Percentiles rank a stretch among this genome's conserved stretches.
phyloP scores from a whole-genome alignment of 495 filamentous ascomycete species.

The Penicillium crystallinum region DNA sequence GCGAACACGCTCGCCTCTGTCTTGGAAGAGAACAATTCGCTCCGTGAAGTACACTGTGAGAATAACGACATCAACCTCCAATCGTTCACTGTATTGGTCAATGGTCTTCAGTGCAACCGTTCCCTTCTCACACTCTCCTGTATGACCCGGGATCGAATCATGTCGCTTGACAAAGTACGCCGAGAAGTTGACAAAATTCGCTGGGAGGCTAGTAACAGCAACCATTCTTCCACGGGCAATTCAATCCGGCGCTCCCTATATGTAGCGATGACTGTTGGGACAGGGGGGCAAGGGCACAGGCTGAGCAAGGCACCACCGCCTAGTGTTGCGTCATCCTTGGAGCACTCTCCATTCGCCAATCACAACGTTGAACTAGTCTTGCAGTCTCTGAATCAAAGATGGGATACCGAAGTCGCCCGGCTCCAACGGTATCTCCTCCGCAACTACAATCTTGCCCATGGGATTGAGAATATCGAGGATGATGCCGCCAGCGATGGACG shows the following conservation, averaged over 20 bases:
- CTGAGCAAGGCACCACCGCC: slow-evolving; percentile 30
- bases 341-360: slow-evolving; percentile 28
- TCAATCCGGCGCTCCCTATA: slow-evolving; percentile 46
- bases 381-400: slow-evolving; percentile 53
- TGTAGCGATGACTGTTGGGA: slow-evolving; percentile 33
- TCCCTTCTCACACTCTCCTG: slow-evolving; percentile 59
- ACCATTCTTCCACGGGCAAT: slow-evolving; percentile 31
- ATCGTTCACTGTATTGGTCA: slow-evolving; percentile 72
- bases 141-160: slow-evolving; percentile 58
- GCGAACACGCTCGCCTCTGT: slow-evolving; percentile 76
- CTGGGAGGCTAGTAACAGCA: slow-evolving; percentile 26
- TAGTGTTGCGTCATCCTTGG: slow-evolving; percentile 17
- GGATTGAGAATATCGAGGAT: slow-evolving; percentile 22
- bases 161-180: slow-evolving; percentile 59
- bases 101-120: slow-evolving; percentile 63
- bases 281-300: slow-evolving; percentile 28
- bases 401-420: slow-evolving; percentile 55
- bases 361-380: slow-evolving; percentile 53
- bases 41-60: slow-evolving; percentile 69
- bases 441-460: slow-evolving; percentile 55
- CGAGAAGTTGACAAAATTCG: slow-evolving; percentile 53
- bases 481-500: slow-evolving; percentile 36
- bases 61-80: slow-evolving; percentile 74
- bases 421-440: slow-evolving; percentile 55
- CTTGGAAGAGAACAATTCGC: slow-evolving; percentile 57